phyloP scores from a whole-genome alignment of 2,329 filamentous ascomycete genomes.

The Westerdykella ornata region DNA sequence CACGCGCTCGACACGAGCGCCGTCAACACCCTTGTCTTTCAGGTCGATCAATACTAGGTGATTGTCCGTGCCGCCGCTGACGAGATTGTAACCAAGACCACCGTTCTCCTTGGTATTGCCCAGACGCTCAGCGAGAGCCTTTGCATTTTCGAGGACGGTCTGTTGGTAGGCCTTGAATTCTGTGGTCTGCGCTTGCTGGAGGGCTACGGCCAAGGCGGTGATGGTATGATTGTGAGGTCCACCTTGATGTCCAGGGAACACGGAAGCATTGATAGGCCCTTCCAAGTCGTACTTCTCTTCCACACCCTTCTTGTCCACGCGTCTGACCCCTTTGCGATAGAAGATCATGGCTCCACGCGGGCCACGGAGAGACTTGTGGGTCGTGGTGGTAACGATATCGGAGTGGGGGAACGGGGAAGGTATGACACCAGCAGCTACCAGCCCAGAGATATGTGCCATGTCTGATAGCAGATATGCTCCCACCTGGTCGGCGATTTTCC shows the following conservation, averaged over 20 bases:
- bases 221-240: conserved; percentile 99
- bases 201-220: conserved; percentile 86
- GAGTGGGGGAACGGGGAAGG: conserved; percentile 87
- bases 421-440: conserved; percentile 88
- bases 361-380: conserved; percentile 96
- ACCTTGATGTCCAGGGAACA: conserved; percentile 98
- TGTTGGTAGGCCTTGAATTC: conserved; percentile 95
- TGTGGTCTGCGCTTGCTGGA: conserved; percentile 83
- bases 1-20: conserved; percentile 89
- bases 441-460: conserved; percentile 97
- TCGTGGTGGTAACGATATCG: conserved; percentile 96
- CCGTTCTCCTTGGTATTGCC: conserved; percentile 64
- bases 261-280: conserved; percentile 94
- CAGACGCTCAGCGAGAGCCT: conserved; percentile 69
- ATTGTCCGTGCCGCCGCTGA: conserved; percentile 92
- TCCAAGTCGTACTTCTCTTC: conserved; percentile 94
- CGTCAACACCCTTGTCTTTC: conserved; percentile 78
- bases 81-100: conserved; percentile 82
- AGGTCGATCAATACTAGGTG: conserved; percentile 96
- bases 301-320: conserved; percentile 81
- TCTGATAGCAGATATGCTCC: conserved; percentile 94
- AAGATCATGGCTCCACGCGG: conserved; percentile 99
- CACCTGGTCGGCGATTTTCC: conserved; percentile 86
- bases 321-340: conserved; percentile 94
- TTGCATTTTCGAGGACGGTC: conserved; percentile 87